Conservation (phyloP, 179 eudicot species). For the Pouteria campechiana region DNA sequence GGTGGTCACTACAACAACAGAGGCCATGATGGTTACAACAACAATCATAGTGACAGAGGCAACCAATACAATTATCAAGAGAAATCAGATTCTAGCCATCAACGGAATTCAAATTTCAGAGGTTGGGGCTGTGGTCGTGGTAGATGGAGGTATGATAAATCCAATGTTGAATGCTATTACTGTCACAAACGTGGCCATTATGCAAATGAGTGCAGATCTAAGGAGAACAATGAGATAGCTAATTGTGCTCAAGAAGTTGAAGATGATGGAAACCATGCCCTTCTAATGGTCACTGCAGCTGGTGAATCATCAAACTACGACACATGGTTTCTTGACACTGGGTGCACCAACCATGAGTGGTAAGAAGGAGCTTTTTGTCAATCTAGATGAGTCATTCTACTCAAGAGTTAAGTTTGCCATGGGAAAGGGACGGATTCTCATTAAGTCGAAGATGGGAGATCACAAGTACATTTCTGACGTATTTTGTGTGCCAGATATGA, state of each 20-base stretch:
- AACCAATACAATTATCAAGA: no score
- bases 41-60: neutral
- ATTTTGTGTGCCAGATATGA: constrained; percentile 1
- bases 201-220: no score
- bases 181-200: neutral
- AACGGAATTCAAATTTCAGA: neutral
- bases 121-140: neutral
- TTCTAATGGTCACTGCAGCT: neutral
- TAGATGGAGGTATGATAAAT: no score
- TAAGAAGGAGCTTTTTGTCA: neutral
- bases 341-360: neutral
- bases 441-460: neutral
- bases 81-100: no score
- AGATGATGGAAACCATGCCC: neutral
- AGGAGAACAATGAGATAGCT: neutral
- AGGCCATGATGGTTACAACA: neutral
- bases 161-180: no score
- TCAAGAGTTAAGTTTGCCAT: neutral
- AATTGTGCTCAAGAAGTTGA: neutral
- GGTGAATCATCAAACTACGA: no score
- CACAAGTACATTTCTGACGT: no score
- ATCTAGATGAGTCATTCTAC: neutral
- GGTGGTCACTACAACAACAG: neutral
- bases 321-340: neutral
- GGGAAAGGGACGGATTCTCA: neutral